Percentiles rank a stretch among this genome's conserved stretches.
Conservation (phyloP, 768 basidiomycete genomes). For the Baorangia bicolor region DNA sequence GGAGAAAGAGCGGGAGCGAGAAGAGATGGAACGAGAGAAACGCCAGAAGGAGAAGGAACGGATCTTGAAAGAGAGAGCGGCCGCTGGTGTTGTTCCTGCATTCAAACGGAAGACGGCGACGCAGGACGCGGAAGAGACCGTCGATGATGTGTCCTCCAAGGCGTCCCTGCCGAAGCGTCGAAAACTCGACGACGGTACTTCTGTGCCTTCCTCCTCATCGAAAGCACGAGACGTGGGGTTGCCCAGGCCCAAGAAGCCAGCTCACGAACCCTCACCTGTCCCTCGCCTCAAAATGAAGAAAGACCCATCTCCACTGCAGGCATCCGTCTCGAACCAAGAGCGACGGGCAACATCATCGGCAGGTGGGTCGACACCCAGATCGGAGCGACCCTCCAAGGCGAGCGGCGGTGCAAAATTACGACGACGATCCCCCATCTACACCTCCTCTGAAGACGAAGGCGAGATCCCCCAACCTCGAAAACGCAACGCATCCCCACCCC, state of each 20-base stretch:
- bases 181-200: constrained; percentile 39
- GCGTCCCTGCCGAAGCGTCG: constrained; percentile 38
- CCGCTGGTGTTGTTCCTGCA: constrained; percentile 9
- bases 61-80: constrained; percentile 22
- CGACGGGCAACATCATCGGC: constrained; percentile 5
- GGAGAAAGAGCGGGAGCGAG: constrained; percentile 24
- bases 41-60: constrained; percentile 27
- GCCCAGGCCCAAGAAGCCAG: constrained; percentile 36
- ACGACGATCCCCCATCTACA: constrained; percentile 61
- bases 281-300: constrained; percentile 38
- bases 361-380: constrained; percentile 9
- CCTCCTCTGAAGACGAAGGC: constrained; percentile 64
- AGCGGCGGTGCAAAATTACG: constrained; percentile 36
- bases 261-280: constrained; percentile 21
- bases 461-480: constrained; percentile 35
- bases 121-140: constrained; percentile 32
- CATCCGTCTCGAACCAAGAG: constrained; percentile 13
- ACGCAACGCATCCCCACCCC: constrained; percentile 29
- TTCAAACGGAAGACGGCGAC: constrained; percentile 41
- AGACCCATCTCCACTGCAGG: constrained; percentile 31
- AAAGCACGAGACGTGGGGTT: constrained; percentile 28
- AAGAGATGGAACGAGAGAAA: constrained; percentile 20
- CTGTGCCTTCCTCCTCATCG: constrained; percentile 12
- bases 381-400: constrained; percentile 22
- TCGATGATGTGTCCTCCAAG: constrained; percentile 23